Evolutionary conservation across 495 filamentous ascomycete species (phyloP).

Genomic region (Neurospora sp.): DNA sequence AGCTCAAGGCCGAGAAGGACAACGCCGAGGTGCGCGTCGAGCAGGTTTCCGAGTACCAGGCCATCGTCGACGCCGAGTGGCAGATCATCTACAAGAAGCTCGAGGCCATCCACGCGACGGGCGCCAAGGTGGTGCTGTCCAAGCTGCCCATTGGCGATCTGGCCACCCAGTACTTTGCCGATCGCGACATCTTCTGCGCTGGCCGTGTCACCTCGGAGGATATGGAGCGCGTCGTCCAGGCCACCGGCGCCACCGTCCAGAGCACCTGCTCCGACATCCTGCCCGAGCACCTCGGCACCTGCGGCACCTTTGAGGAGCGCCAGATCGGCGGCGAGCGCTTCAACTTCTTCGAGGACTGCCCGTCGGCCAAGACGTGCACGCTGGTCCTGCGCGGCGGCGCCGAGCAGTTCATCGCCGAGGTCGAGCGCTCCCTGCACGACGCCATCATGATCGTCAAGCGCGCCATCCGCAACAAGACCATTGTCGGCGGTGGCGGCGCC

Average conservation of each 20-base stretch:
- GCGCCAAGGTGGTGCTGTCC: slow-evolving; percentile 91
- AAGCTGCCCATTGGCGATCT: slow-evolving; percentile 97
- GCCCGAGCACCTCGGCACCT: slow-evolving; percentile 80
- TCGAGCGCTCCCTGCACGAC: slow-evolving; percentile 93
- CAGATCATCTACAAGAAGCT: slow-evolving; percentile 99
- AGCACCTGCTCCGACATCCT: slow-evolving; percentile 96
- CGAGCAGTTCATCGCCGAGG: slow-evolving; percentile 98
- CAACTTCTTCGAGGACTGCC: slow-evolving; percentile 97
- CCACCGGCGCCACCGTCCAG: slow-evolving; percentile 83
- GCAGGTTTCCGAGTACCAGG: slow-evolving; percentile 98
- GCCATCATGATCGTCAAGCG: slow-evolving; percentile 99
- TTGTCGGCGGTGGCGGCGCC: slow-evolving; percentile 92
- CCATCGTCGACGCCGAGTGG: slow-evolving; percentile 98
- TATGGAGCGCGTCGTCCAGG: slow-evolving; percentile 91
- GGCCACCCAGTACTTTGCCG: slow-evolving; percentile 95
- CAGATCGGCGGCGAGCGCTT: slow-evolving; percentile 96
- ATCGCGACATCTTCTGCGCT: slow-evolving; percentile 97
- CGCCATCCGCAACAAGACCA: slow-evolving; percentile 81
- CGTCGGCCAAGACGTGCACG: slow-evolving; percentile 91
- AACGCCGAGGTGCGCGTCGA: slow-evolving; percentile 97
- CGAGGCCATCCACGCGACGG: slow-evolving; percentile 83
- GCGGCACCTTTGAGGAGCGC: slow-evolving; percentile 83
- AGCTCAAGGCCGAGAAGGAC: slow-evolving; percentile 97
- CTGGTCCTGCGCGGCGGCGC: slow-evolving; percentile 90
- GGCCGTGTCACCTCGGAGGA: slow-evolving; percentile 88